Evolutionary conservation across 2,329 filamentous ascomycete species (phyloP), one percentile per base, ranked within the genome.

Genomic region (Penicillium glabrum): DNA sequence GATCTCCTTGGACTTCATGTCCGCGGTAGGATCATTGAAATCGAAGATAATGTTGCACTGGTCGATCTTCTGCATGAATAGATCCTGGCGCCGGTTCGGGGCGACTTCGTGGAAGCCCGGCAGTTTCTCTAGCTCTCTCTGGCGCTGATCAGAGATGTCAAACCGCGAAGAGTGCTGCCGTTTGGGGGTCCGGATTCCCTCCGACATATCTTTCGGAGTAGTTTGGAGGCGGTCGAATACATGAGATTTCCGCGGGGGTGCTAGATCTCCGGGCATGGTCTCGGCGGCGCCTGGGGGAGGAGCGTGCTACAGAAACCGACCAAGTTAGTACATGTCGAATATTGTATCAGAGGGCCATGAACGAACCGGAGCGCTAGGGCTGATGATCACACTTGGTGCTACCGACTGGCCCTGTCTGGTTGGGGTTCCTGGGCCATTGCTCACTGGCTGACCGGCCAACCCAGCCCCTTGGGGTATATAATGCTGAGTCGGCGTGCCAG

Each of bases 31-130:
- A 76, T 99, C 95, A 74, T 98, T 99, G 80, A 99, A 99, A 79
- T 99, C 95, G 73, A 99, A 99, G 69, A 99, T 99, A 80, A 99
- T 96, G 73, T 99, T 99, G 82, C 95, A 99, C 75, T 99, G 95
- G 70, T 98, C 95, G 67, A 99, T 95, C 83, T 99, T 99, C 73
- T 98, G 93, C 93, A 99, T 97, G 78, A 99, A 99, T 19, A 99
- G 85, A 67, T 98, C 93, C 77, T 97, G 93, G 60, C 95, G 87
- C 61, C 93, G 87, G 73, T 96, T 96, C 16, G 95, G 95, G 11
- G 93, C 90, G 26, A 98, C 95, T 77, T 99, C 95, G 70, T 99
- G 95, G 77, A 99, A 99, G 35, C 95, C 95, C 1, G 95, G 93
- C 24, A 99, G 82, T 79, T 99, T 99, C 76, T 99, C 95, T 50